Base-by-base conservation (phyloP, 495 filamentous ascomycete species). In the Hyaloscypha finlandica region DNA sequence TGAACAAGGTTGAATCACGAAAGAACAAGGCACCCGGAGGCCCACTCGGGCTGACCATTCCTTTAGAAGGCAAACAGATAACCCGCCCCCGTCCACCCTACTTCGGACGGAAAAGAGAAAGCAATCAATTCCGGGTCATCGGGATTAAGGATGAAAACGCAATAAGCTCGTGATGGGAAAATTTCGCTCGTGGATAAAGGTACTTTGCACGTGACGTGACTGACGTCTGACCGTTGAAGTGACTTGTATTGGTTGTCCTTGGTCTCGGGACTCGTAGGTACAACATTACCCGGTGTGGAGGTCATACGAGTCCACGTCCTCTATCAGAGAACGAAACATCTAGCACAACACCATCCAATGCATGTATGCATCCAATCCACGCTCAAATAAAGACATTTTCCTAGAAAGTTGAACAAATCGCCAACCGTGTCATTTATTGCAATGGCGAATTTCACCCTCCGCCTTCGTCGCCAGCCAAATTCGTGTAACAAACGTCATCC, bases 381-480 rank as follows among this genome's bases (percentile, higher is more conserved):
- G 42, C 42, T 48, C 42, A 11, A 48, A 48, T 14, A 0, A 1
- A 48, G 16, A 11, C 42, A 48, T 56, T 56, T 12, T 56, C 53
- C 53, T 6, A 16, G 42, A 48, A 48, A 48, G 42, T 48, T 19
- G 20, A 48, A 14, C 42, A 48, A 48, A 48, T 19, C 16, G 42
- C 42, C 42, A 6, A 48, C 8, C 4, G 1, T 48, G 8, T 48
- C 42, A 48, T 48, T 4, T 48, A 48, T 16, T 48, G 0, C 42
- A 48, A 48, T 48, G 42, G 16, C 11, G 42, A 45, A 16, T n/a
- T 25, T 48, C 52, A 67, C 2, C 70, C 67, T 33, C 70, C 61
- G 2, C 61, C 67, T 52, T 70, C 71, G 32, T 73, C 68, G 4
- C 66, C 68, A 0, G 71, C 55, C 63, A 57, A 5, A 42, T 70